Base-by-base conservation (phyloP, 2,329 filamentous ascomycete genomes). In the Hymenoscyphus occultus region DNA sequence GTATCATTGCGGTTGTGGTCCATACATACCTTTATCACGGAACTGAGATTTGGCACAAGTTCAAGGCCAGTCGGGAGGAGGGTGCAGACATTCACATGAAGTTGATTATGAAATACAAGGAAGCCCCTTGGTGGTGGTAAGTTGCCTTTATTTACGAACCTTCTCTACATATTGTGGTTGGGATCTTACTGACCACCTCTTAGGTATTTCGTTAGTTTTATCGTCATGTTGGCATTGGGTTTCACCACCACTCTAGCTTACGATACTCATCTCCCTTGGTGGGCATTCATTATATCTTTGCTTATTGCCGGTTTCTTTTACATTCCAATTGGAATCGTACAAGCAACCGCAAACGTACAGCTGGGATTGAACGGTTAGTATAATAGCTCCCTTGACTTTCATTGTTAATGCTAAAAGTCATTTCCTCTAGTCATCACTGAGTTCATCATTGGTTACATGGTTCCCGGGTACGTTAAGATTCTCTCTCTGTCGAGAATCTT, bases 21-120 rank as follows among this genome's bases (percentile, higher is more conserved):
- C 86, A 92, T 72, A 89, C 86, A 0, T 84, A 80, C 67, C 78
- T 92, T 3, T 86, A 90, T 75, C 85, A 92, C 66, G 83, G 90
- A 40, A 80, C 84, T 68, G 84, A 87, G 62, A 87, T 92, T 59
- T 88, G 86, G 85, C 78, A 58, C 7, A 65, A 65, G 45, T 63
- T 64, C 28, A 67, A 67, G 59, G 62, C 67, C n/a, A 56, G 63
- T 51, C 61, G 66, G 16, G 61, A 58, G n/a, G 73, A 83, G 35
- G 80, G 82, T 62, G 76, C 77, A 16, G 84, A 86, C 69, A 74
- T 85, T 4, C 84, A 86, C 69, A 75, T 78, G 59, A 80, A 80
- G 65, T 77, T 88, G 62, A 88, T 88, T 84, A 72, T 77, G 40
- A 82, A 81, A 64, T 88, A 86, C 72, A 79, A 80, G 65, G 77